Evolutionary conservation across 768 basidiomycete genomes (phyloP).

Genomic region (Tylopilus intermedius): DNA sequence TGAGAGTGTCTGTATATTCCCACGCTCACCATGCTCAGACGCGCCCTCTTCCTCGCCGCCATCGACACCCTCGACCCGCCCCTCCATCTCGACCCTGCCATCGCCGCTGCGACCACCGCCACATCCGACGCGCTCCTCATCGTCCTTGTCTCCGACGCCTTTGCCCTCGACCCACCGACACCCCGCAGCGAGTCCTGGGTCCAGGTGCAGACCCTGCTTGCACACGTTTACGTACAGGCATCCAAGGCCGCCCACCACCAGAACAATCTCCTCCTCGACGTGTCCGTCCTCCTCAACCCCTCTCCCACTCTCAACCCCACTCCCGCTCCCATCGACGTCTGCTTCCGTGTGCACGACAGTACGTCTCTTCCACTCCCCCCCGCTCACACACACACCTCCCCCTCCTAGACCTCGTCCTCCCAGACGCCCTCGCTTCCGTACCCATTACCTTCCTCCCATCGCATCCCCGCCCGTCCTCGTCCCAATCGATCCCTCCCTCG

Average conservation of each 20-base stretch:
- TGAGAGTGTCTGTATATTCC: neutral
- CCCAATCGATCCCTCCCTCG: neutral
- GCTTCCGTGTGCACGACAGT: constrained; percentile 45
- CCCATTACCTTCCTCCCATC: constrained; percentile 25
- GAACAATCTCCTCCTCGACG: constrained; percentile 66
- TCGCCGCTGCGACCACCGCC: constrained; percentile 41
- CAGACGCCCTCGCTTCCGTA: constrained; percentile 36
- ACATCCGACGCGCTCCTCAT: constrained; percentile 53
- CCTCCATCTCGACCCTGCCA: constrained; percentile 50
- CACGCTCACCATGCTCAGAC: constrained; percentile 13
- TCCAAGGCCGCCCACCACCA: constrained; percentile 64
- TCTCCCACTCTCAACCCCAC: constrained; percentile 42
- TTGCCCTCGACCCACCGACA: constrained; percentile 34
- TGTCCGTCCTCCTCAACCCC: constrained; percentile 73
- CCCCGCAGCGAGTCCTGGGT: constrained; percentile 55
- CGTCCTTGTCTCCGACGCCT: constrained; percentile 59
- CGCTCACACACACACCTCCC: constrained; percentile 24
- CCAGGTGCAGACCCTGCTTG: constrained; percentile 69
- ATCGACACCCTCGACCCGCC: constrained; percentile 48
- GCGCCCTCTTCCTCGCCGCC: constrained; percentile 48
- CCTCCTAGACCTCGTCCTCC: constrained; percentile 34
- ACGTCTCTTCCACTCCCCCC: constrained; percentile 14
- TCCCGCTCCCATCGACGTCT: constrained; percentile 35
- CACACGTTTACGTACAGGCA: constrained; percentile 83
- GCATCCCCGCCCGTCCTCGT: constrained; percentile 2